These are phyloP conservation scores for Mimosa pudica DNA, from an alignment of 306 rosid genomes.

Conservation along the genomic window DNA sequence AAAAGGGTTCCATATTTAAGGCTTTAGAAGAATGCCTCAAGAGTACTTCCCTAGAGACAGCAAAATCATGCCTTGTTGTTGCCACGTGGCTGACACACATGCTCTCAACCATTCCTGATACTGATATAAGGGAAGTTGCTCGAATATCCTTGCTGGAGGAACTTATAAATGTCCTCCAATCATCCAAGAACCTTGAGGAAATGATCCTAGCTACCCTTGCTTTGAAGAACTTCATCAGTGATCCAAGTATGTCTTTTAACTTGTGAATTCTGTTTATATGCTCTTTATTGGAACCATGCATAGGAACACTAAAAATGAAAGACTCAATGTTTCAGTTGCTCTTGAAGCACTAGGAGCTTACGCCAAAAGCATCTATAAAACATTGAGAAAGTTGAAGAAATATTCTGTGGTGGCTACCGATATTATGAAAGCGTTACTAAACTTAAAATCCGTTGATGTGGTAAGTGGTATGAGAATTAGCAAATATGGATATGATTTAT, in stretches of 20 bases:
- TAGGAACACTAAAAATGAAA: slow-evolving; percentile 28
- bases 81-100: slow-evolving; percentile 89
- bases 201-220: slow-evolving; percentile 79
- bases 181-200: slow-evolving; percentile 79
- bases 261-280: neutral
- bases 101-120: slow-evolving; percentile 85
- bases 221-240: slow-evolving; percentile 64
- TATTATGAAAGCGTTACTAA: slow-evolving; percentile 70
- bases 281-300: neutral
- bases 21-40: slow-evolving; percentile 79
- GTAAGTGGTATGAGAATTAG: slow-evolving; percentile 52
- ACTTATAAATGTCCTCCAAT: slow-evolving; percentile 67
- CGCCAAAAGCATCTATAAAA: slow-evolving; percentile 76
- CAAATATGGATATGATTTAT: slow-evolving; percentile 7
- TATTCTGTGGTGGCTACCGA: slow-evolving; percentile 60
- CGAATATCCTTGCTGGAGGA: slow-evolving; percentile 72
- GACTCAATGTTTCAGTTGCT: slow-evolving; percentile 55
- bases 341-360: slow-evolving; percentile 65
- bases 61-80: slow-evolving; percentile 76
- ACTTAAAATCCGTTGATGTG: slow-evolving; percentile 72
- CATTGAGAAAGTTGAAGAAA: slow-evolving; percentile 75
- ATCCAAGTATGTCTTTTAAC: slow-evolving; percentile 55
- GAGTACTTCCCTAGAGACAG: slow-evolving; percentile 70
- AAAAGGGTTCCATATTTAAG: slow-evolving; percentile 81
- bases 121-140: slow-evolving; percentile 69